Conservation (phyloP, 2,329 filamentous ascomycete genomes). For the Curvularia lunata region DNA sequence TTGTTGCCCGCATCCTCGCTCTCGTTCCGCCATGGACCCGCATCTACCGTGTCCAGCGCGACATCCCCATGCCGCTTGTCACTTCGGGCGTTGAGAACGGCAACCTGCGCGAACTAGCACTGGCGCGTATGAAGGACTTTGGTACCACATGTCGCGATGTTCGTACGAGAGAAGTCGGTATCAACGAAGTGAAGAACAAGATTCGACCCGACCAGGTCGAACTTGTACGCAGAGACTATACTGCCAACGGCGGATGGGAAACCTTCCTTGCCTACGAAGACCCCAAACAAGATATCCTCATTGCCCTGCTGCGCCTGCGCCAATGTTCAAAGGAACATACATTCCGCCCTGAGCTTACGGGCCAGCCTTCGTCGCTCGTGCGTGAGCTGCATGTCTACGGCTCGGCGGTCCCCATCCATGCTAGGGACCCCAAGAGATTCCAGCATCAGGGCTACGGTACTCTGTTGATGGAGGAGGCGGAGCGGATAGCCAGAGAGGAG, state of each 20-base stretch:
- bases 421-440: slow-evolving; percentile 92
- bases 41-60: slow-evolving; percentile 97
- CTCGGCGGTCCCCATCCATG: slow-evolving; percentile 95
- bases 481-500: slow-evolving; percentile 91
- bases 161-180: slow-evolving; percentile 92
- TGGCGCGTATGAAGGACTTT: slow-evolving; percentile 99
- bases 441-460: slow-evolving; percentile 98
- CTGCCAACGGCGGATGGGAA: slow-evolving; percentile 96
- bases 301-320: slow-evolving; percentile 83
- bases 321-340: slow-evolving; percentile 93
- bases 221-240: slow-evolving; percentile 90
- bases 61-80: slow-evolving; percentile 99
- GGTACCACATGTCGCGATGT: slow-evolving; percentile 97
- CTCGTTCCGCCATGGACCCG: slow-evolving; percentile 96
- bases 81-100: slow-evolving; percentile 98
- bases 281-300: slow-evolving; percentile 96
- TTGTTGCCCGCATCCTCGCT: slow-evolving; percentile 94
- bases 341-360: slow-evolving; percentile 83
- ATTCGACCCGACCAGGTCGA: slow-evolving; percentile 96
- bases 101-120: slow-evolving; percentile 88
- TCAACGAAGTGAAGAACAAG: slow-evolving; percentile 99
- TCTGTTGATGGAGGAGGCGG: slow-evolving; percentile 95
- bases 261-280: slow-evolving; percentile 98
- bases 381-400: slow-evolving; percentile 97
- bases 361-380: slow-evolving; percentile 89